A percentile compares a stretch with the other conserved stretches of the same genome.
Conservation (phyloP, 139 green algal species). For the Eudorina sp. region DNA sequence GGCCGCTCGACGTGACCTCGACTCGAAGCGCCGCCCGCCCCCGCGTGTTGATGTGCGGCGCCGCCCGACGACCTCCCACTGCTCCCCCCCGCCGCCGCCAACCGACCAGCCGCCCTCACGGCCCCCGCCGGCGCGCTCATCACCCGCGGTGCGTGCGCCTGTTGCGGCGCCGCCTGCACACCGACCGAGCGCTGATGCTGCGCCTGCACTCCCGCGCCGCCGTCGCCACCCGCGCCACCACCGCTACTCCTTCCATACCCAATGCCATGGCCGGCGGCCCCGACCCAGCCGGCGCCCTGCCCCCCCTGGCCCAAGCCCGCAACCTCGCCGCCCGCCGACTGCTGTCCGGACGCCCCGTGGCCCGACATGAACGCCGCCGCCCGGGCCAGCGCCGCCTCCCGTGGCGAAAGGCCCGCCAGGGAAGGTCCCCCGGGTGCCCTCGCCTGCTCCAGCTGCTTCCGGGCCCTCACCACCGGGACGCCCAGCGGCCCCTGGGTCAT, state of each 20-base stretch:
- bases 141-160: not conserved
- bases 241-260: not conserved
- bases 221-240: not conserved
- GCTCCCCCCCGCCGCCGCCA: not conserved
- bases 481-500: conserved; percentile 12
- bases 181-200: not conserved
- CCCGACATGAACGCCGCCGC: conserved; percentile 25
- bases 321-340: not conserved
- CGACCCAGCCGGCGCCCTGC: too few species aligned
- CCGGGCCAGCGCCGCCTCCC: conserved; percentile 15
- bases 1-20: too few species aligned
- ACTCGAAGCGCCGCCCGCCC: too few species aligned
- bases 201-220: not conserved
- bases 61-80: not conserved
- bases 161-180: not conserved
- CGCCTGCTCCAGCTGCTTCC: not conserved
- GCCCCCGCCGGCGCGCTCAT: conserved; percentile 14
- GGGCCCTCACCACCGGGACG: not conserved
- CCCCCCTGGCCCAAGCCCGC: not conserved
- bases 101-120: not conserved
- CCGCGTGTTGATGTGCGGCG: too few species aligned
- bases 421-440: not conserved
- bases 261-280: not conserved
- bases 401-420: not conserved
- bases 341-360: not conserved